phyloP scores from a whole-genome alignment of 768 basidiomycete species.

The Boletus reticulatus region DNA sequence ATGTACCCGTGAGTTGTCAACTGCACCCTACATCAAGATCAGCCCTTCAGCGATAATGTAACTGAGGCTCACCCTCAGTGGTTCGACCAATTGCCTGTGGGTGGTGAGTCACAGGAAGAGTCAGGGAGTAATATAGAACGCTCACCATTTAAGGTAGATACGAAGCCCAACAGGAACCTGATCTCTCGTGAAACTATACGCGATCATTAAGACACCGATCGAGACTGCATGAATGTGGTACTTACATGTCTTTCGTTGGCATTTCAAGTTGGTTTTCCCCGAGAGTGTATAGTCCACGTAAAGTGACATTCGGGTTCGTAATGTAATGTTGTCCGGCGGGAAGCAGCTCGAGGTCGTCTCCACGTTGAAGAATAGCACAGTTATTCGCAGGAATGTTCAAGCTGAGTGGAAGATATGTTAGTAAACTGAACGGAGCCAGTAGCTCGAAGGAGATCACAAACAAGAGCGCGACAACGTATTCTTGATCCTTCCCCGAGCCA shows the following conservation, averaged over 20 bases:
- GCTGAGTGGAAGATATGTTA: conserved; percentile 36
- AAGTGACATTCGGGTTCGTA: conserved; percentile 79
- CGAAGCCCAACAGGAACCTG: conserved; percentile 84
- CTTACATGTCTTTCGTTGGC: conserved; percentile 85
- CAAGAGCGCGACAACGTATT: conserved; percentile 81
- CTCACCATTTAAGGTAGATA: conserved; percentile 76
- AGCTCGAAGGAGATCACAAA: conserved; percentile 27
- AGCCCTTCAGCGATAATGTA: conserved; percentile 23
- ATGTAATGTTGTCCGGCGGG: conserved; percentile 83
- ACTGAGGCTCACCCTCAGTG: conserved; percentile 39
- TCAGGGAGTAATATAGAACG: conserved; percentile 18
- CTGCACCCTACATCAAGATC: conserved; percentile 44
- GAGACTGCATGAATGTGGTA: not conserved
- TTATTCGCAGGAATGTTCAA: conserved; percentile 84
- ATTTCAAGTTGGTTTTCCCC: conserved; percentile 85
- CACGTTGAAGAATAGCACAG: conserved; percentile 80
- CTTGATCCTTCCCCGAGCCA: conserved; percentile 42
- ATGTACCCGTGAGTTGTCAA: conserved; percentile 82
- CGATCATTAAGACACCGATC: not conserved
- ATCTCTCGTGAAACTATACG: conserved; percentile 71
- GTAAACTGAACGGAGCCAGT: not conserved
- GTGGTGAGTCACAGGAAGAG: not conserved
- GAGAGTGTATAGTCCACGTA: conserved; percentile 75
- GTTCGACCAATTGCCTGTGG: conserved; percentile 48
- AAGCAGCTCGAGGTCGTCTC: conserved; percentile 75